These are phyloP conservation scores for Gentiana macrophylla DNA, from an alignment of 257 asterid genomes.

Conservation along the genomic window DNA sequence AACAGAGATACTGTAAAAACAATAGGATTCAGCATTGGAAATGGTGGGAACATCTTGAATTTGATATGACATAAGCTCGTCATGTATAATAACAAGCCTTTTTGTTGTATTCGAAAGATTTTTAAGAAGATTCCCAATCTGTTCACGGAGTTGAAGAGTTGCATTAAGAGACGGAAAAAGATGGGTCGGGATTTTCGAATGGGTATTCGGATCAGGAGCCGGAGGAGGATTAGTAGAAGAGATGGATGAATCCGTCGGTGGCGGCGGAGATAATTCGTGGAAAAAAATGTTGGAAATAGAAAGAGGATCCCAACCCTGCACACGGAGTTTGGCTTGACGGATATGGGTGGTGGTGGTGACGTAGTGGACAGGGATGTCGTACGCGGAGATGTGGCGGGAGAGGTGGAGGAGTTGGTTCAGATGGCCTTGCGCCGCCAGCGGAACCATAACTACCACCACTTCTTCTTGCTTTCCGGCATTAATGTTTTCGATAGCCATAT, in stretches of 20 bases:
- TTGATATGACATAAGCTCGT: conserved; percentile 3
- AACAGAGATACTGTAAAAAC: conserved; percentile 8
- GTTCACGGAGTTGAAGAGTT: not conserved
- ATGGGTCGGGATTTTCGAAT: conserved; percentile 8
- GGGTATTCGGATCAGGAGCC: conserved; percentile 7
- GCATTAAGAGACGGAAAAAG: conserved; percentile 1
- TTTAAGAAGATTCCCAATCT: not conserved
- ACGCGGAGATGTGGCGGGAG: conserved; percentile 43
- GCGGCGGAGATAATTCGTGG: conserved; percentile 17
- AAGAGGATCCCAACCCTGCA: conserved; percentile 32
- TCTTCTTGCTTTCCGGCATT: conserved; percentile 1
- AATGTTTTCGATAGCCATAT: too few relatives aligned
- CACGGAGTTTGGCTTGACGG: conserved; percentile 41
- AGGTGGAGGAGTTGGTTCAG: conserved; percentile 73
- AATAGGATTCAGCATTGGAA: conserved; percentile 12
- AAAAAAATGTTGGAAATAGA: conserved; percentile 28
- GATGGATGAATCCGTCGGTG: not conserved
- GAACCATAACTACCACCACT: conserved; percentile 40
- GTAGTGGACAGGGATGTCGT: conserved; percentile 30
- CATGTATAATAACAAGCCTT: conserved; percentile 12
- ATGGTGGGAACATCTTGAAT: conserved; percentile 8
- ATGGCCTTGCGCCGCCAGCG: conserved; percentile 60
- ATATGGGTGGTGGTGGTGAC: conserved; percentile 40
- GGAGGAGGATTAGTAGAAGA: conserved; percentile 8
- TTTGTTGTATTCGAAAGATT: not conserved